phyloP scores from a whole-genome alignment of 805 yeast species.

The Candida loeiensis region DNA sequence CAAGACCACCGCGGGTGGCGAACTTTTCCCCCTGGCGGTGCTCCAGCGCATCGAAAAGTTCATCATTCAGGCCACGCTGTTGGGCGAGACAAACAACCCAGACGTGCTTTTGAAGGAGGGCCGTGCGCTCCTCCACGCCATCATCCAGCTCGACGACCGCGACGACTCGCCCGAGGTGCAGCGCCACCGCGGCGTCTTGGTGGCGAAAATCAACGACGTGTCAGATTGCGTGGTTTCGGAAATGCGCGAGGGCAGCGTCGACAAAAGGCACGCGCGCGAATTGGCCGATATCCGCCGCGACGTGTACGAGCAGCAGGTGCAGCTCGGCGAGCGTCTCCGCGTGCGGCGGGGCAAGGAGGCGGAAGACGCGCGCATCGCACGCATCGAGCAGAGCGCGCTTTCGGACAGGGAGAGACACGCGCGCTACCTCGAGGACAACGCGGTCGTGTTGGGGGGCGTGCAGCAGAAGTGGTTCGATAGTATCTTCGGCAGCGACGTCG shows the following conservation, averaged over 20 bases:
- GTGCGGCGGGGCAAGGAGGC: conserved; percentile 15
- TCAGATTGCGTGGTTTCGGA: conserved; percentile 28
- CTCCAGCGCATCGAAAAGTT: conserved; percentile 35
- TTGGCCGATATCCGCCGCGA: conserved; percentile 20
- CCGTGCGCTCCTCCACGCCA: conserved; percentile 32
- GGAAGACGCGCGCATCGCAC: conserved; percentile 6
- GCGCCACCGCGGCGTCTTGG: conserved; percentile 24
- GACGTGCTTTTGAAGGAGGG: conserved; percentile 37
- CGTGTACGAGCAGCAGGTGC: conserved; percentile 25
- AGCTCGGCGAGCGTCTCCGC: neutral
- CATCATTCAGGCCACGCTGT: conserved; percentile 37
- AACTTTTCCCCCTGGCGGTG: conserved; percentile 29
- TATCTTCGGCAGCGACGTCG: conserved; percentile 11
- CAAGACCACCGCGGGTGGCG: conserved; percentile 31
- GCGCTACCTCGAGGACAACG: conserved; percentile 7
- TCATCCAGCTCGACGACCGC: conserved; percentile 18
- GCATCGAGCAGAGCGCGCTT: conserved; percentile 3
- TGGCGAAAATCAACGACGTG: conserved; percentile 29
- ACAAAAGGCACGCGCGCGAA: conserved; percentile 21
- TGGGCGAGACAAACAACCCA: conserved; percentile 19
- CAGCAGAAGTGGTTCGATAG: conserved; percentile 11
- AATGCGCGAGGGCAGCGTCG: conserved; percentile 15
- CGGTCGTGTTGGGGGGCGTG: conserved; percentile 12
- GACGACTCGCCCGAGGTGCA: conserved; percentile 12
- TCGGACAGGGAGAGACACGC: conserved; percentile 4